Base-by-base conservation (phyloP, 768 basidiomycete species). In the Phylloporus sp. region DNA sequence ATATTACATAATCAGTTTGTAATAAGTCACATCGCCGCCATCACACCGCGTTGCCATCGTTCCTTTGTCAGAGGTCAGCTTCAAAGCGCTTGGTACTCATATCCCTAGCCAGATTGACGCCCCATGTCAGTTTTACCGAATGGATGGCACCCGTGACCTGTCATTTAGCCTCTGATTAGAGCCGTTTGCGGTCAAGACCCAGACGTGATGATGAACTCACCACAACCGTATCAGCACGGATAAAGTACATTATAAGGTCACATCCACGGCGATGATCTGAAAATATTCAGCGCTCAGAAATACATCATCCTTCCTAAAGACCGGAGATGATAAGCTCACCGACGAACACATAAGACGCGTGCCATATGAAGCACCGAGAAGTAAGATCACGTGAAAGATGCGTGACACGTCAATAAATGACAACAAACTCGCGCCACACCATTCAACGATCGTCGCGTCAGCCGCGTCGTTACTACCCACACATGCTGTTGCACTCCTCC, bases 401-500 rank as follows among this genome's bases (percentile, higher is more conserved):
- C 10, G 32, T 44, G 15, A 67, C 63, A 56, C 53, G 60, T 65
- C 60, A 65, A 62, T 41, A 65, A 18, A 15, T 11, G 28, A 49
- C 59, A 63, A 61, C 54, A 69, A 54, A 56, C 34, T 38, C 59
- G 62, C 11, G 45, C 51, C 60, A 48, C 41, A n/a, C 6, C 41
- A 47, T 27, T 59, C 50, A 51, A 58, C 58, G 32, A 36, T 42
- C 10, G 16, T 40, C 51, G 38, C 50, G 41, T 27, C 26, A 7
- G 12, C 7, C 55, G 53, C 35, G 45, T 32, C 35, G n/a, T 31
- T 10, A 26, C 26, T 6, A 22, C 28, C 28, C 20, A 16, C 24
- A 35, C 18, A 65, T 60, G 63, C 3, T 64, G 5, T 43, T 63
- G 7, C 36, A 38, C 29, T 50, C 59, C 11, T 32, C 71, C 9